Base-by-base conservation (phyloP, 306 rosid genomes). In the Dalbergia oliveri region DNA sequence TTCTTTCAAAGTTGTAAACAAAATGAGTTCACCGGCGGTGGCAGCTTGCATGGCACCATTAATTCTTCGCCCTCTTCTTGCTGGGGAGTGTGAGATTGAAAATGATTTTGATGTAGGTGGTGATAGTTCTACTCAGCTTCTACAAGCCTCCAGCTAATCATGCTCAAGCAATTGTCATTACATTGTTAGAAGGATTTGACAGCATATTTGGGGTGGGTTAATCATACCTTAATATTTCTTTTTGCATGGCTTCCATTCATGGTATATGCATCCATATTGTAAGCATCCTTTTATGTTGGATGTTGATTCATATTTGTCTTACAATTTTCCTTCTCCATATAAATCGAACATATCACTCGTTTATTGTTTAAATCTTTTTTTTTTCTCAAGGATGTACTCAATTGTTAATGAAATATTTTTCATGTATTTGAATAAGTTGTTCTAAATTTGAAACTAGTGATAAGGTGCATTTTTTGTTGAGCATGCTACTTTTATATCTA, bases 31-130 rank as follows among this genome's bases (percentile, higher is more conserved):
- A 84, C 89, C 98, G 33, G 98, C 98, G 33, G 97, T 94, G 47
- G 97, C 98, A 79, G 98, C 98, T 73, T 94, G 98, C 91, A 94
- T 94, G 98, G 98, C 98, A n/a, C 98, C 98, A 62, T 87, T 94
- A 72, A 97, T 94, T 84, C 96, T 94, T 58, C 97, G 98, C 50
- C 97, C 98, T 10, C 98, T 94, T 69, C 82, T 94, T 47, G 90
- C 97, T 68, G 98, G 98, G 69, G 98, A 92, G 11, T 94, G 98
- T 84, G 98, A 94, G 61, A 86, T 94, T 21, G 98, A 90, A 45
- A 86, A 89, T 83, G 97, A 92, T 84, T 92, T 92, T 87, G 90
- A 89, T 82, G 89, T 94, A 73, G 97, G 94, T 9, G 98, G 94
- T 59, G 98, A 94, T 82, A 90, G 94, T n/a, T n/a, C n/a, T n/a